phyloP scores from a whole-genome alignment of 1,139 yeast species.

The Lodderomyces beijingensis region DNA sequence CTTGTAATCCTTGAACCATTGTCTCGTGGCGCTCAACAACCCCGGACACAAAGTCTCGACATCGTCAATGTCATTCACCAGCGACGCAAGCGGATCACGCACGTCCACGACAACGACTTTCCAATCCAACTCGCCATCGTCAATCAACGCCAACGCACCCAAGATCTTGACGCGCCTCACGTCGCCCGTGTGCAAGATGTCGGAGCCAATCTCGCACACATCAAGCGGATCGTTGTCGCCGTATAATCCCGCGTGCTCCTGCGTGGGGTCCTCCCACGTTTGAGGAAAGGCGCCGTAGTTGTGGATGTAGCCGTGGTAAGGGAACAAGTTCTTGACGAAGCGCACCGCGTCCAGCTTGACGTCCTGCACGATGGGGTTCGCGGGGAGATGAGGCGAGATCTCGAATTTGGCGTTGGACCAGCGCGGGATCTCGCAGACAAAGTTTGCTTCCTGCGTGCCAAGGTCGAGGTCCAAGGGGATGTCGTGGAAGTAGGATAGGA shows the following conservation, averaged over 20 bases:
- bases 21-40: slow-evolving; percentile 73
- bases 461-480: slow-evolving; percentile 65
- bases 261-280: slow-evolving; percentile 89
- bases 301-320: slow-evolving; percentile 86
- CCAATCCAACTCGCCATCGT: slow-evolving; percentile 95
- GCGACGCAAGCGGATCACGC: slow-evolving; percentile 71
- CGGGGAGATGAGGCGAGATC: slow-evolving; percentile 58
- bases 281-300: slow-evolving; percentile 95
- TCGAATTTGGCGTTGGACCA: slow-evolving; percentile 91
- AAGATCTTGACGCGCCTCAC: slow-evolving; percentile 77
- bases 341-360: slow-evolving; percentile 79
- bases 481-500: slow-evolving; percentile 75
- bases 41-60: slow-evolving; percentile 77
- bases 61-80: slow-evolving; percentile 71
- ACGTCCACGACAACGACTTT: slow-evolving; percentile 75
- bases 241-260: slow-evolving; percentile 58
- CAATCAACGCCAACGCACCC: slow-evolving; percentile 83
- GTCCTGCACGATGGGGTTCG: slow-evolving; percentile 86
- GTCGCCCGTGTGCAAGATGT: slow-evolving; percentile 68
- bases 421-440: slow-evolving; percentile 88
- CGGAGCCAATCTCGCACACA: slow-evolving; percentile 83
- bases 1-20: slow-evolving; percentile 90
- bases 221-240: slow-evolving; percentile 94
- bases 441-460: slow-evolving; percentile 65
- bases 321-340: slow-evolving; percentile 83